Base-by-base conservation (phyloP, 768 basidiomycete species). In the Leccinellum albellum region DNA sequence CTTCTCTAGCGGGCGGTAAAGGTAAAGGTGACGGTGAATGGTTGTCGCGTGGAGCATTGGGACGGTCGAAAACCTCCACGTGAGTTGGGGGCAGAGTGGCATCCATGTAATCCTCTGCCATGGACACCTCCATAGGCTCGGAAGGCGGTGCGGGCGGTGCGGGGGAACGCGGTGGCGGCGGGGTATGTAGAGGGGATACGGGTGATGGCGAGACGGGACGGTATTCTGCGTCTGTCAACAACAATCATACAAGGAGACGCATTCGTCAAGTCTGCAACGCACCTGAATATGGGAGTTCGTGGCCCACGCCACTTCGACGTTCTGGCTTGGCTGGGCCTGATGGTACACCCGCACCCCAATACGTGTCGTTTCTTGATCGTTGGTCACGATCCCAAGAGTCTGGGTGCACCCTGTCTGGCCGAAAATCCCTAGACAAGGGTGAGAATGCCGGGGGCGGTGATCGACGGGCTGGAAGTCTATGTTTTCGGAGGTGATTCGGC, bases 11-110 rank as follows among this genome's bases (percentile, higher is more conserved):
- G n/a, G 70, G 65, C 0, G 72, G 70, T 40, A 72, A 59, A 6
- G 63, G 66, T 49, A 79, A 60, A 1, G 78, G 66, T 6, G 75
- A 70, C 1, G 81, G 82, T 10, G 82, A 83, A 60, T 75, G 80
- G 4, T 65, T 61, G 61, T 73, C 77, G 13, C 71, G 70, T 1
- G 82, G 84, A 0, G 81, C 79, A 1, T 72, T 71, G 6, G 81
- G 80, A 21, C 76, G 77, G 51, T 77, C 79, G 48, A 78, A 78
- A 4, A 80, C 73, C 2, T 73, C 60, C 3, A 68, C 55, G 59
- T 80, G 82, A 31, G 66, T 29, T 5, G 56, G 51, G 10, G 77
- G 77, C 0, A 79, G 70, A 6, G 66, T 67, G 20, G 44, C 33
- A 20, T 55, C 48, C 8, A 15, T 28, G 14, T 54, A 51, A 31